phyloP scores from a whole-genome alignment of 495 filamentous ascomycete species.

The Hypoxylon intermedium region DNA sequence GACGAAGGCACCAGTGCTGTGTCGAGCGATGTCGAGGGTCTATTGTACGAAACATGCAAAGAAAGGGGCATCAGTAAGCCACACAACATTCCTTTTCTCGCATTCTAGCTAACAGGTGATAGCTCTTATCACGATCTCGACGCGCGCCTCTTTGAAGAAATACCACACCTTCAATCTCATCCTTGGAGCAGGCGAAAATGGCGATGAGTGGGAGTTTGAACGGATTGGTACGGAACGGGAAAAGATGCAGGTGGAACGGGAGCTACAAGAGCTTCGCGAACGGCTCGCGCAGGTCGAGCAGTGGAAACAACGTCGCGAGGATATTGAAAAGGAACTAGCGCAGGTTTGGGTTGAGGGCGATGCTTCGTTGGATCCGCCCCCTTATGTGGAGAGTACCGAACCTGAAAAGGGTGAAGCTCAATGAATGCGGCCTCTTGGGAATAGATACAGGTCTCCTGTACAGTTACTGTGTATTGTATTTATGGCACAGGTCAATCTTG shows the following conservation, averaged over 20 bases:
- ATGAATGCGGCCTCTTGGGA: not conserved
- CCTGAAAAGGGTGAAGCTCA: conserved; percentile 26
- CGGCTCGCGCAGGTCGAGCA: conserved; percentile 79
- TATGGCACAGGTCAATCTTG: too few species aligned
- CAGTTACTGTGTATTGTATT: too few species aligned
- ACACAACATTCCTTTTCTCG: not conserved
- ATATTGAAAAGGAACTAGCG: conserved; percentile 67
- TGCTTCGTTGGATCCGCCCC: conserved; percentile 48
- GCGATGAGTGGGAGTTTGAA: conserved; percentile 83
- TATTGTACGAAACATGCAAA: conserved; percentile 91
- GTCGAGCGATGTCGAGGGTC: conserved; percentile 89
- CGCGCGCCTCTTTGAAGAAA: conserved; percentile 88
- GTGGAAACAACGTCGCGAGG: conserved; percentile 78
- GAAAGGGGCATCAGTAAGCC: conserved; percentile 85
- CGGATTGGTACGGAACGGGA: conserved; percentile 91
- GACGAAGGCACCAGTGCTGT: conserved; percentile 97
- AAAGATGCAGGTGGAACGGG: conserved; percentile 87
- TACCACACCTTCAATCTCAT: conserved; percentile 91
- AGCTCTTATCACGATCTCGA: conserved; percentile 91
- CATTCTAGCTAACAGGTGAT: conserved; percentile 36
- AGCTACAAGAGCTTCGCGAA: conserved; percentile 82
- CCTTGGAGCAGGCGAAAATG: conserved; percentile 73
- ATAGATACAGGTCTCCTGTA: too few species aligned
- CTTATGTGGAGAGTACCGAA: conserved; percentile 44
- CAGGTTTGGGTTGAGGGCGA: conserved; percentile 64